phyloP scores from a whole-genome alignment of 1,139 yeast genomes.

The Saccharomycopsis crataegensis region DNA sequence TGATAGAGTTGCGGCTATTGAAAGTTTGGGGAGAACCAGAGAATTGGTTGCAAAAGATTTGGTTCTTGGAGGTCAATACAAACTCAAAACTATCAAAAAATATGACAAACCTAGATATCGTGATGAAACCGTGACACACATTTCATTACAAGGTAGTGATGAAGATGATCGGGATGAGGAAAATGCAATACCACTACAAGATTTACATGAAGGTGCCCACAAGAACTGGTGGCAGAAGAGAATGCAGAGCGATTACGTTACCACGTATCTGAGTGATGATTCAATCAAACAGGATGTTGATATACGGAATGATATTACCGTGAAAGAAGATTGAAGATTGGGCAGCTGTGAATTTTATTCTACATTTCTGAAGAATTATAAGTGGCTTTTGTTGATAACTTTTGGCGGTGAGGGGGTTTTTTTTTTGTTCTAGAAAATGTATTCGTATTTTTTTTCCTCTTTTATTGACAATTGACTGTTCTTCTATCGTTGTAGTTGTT shows the following conservation, averaged over 20 bases:
- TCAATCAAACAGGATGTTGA: constrained; percentile 3
- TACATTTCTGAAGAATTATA: too few relatives aligned
- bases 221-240: constrained; percentile 16
- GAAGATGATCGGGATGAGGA: constrained; percentile 7
- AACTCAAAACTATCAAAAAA: constrained; percentile 5
- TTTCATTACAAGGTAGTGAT: constrained; percentile 11
- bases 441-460: too few relatives aligned
- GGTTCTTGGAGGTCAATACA: constrained; percentile 43
- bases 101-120: background rate
- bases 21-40: constrained; percentile 71
- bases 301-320: constrained; percentile 1
- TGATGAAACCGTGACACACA: background rate
- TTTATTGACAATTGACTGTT: too few relatives aligned
- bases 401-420: too few relatives aligned
- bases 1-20: constrained; percentile 70
- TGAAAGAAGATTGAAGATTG: background rate
- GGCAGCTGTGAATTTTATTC: too few relatives aligned
- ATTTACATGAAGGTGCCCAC: constrained; percentile 4
- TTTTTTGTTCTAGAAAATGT: too few relatives aligned
- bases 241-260: constrained; percentile 14
- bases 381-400: too few relatives aligned
- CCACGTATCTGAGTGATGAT: constrained; percentile 7
- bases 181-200: constrained; percentile 13
- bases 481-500: too few relatives aligned
- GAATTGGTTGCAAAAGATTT: constrained; percentile 73